Base-by-base conservation (phyloP, 441 rosid genomes). In the Erodium texanum region DNA sequence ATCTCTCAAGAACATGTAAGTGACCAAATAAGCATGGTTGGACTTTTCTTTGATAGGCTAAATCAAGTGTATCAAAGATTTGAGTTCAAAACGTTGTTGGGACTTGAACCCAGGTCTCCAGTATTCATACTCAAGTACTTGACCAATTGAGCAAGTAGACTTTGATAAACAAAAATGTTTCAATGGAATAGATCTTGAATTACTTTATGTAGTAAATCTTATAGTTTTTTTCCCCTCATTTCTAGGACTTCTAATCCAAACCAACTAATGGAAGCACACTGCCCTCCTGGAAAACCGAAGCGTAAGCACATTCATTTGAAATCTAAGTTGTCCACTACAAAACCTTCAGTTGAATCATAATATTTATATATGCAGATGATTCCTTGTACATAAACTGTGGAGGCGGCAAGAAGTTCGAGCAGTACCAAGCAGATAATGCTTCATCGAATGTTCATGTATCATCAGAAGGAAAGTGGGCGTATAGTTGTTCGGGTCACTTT, bases 1-100 rank as follows among this genome's bases (percentile, higher is more conserved):
- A 20, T 56, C 62, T 56, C 62, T 56, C 4, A 56, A 0, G 62
- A 56, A 56, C 62, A 56, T 56, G 62, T 56, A 56, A 56, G 62
- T 19, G 9, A 52, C 8, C 59, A 50, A 36, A 36, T 3, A 27
- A 27, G 3, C 29, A 27, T 27, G 29, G 1, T 27, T 27, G 3
- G 1, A 27, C 29, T 27, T 27, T 27, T 27, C 29, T 27, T 27
- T 27, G 29, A 27, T 27, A 1, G 1, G 29, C n/a, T 45, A 45
- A 45, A 45, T 45, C 29, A 45, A 11, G n/a, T 45, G 14, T 14
- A 14, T 12, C 14, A 9, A 43, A 38, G 8, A n/a, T 6, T 10
- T 38, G 12, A 5, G 45, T 43, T 43, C n/a, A 43, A 43, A 43
- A 27, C 29, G 3, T 43, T 43, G 2, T 43, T n/a, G n/a, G n/a